A percentile compares a stretch with the other conserved stretches of the same genome.
These are phyloP conservation scores for Neurospora sp. DNA, from an alignment of 495 filamentous ascomycete genomes.

Conservation along the genomic window DNA sequence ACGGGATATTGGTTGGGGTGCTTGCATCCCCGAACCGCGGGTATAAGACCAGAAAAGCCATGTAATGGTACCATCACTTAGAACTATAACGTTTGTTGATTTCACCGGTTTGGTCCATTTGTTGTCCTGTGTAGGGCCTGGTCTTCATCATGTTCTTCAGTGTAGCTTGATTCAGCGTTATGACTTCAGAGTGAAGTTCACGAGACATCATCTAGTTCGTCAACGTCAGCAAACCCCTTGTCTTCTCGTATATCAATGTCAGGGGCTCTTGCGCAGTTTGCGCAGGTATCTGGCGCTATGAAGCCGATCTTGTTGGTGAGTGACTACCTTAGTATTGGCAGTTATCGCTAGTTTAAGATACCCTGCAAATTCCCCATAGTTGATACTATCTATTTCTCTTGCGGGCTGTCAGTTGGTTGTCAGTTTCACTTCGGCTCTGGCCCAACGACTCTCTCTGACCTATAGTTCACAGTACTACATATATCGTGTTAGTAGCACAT, in stretches of 20 bases:
- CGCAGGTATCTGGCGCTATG: background rate
- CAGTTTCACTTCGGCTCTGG: background rate
- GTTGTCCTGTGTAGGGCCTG: background rate
- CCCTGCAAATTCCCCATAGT: background rate
- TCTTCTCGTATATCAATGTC: background rate
- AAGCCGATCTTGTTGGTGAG: background rate
- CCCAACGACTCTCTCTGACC: background rate
- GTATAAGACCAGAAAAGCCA: background rate
- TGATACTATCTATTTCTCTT: background rate
- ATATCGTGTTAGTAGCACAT: background rate
- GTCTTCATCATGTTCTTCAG: background rate
- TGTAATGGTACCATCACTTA: background rate
- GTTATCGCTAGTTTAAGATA: background rate
- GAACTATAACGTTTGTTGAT: background rate
- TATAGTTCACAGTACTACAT: background rate
- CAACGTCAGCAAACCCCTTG: background rate
- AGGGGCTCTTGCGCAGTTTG: background rate
- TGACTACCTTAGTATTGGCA: background rate
- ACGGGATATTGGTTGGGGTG: background rate
- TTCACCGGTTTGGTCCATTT: background rate
- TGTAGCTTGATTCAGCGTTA: background rate
- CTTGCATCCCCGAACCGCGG: background rate
- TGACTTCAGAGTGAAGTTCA: background rate
- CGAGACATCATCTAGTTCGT: background rate
- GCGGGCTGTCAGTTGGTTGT: background rate